These are phyloP conservation scores for Serpula lacrymans DNA, from an alignment of 768 basidiomycete genomes.

Conservation along the genomic window DNA sequence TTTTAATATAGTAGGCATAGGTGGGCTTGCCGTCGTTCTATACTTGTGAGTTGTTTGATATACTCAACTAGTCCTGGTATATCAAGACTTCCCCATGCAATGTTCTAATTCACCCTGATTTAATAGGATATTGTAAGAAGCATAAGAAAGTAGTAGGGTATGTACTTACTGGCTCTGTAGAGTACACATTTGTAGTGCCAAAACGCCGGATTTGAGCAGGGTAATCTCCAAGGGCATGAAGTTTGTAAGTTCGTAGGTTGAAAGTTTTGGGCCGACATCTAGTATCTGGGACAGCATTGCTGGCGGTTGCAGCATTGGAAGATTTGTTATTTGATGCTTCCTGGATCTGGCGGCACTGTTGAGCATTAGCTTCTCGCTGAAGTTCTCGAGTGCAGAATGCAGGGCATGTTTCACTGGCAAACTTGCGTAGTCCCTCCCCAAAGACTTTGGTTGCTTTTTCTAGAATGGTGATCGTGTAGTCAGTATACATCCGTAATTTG, in stretches of 20 bases:
- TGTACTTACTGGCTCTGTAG: constrained; percentile 27
- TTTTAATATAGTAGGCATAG: constrained; percentile 4
- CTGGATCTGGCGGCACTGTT: constrained; percentile 8
- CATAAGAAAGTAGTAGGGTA: no score
- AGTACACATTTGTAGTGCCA: constrained; percentile 33
- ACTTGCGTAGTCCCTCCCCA: constrained; percentile 20
- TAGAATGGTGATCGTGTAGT: background rate
- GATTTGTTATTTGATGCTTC: background rate
- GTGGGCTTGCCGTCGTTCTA: constrained; percentile 2
- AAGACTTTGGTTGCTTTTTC: constrained; percentile 5
- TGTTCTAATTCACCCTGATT: constrained; percentile 12
- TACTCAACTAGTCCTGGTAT: background rate
- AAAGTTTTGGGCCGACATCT: no score
- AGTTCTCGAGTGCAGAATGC: constrained; percentile 27
- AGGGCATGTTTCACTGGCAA: constrained; percentile 18
- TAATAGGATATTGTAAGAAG: background rate
- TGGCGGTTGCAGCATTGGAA: background rate
- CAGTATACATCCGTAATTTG: constrained; percentile 19
- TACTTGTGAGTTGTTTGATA: constrained; percentile 5
- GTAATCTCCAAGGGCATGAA: constrained; percentile 5
- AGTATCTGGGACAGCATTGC: no score
- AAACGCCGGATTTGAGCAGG: constrained; percentile 3
- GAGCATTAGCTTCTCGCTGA: constrained; percentile 20
- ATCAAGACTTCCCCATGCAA: background rate
- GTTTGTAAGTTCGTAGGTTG: constrained; percentile 3